phyloP scores from a whole-genome alignment of 2,329 filamentous ascomycete species.

The Thermoascus crustaceus region DNA sequence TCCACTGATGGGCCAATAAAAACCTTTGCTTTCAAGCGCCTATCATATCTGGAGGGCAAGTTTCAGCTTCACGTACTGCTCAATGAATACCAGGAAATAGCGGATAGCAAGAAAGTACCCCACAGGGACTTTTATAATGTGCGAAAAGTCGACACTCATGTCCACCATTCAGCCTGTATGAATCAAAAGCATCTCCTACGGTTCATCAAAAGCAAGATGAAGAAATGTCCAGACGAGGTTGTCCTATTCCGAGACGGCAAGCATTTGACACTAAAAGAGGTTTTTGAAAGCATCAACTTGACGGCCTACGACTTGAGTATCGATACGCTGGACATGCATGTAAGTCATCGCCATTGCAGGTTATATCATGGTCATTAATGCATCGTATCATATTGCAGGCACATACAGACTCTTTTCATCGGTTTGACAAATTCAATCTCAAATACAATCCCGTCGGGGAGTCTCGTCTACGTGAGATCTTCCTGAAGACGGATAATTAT shows the following conservation, averaged over 20 bases:
- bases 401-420: slow-evolving; percentile 95
- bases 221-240: slow-evolving; percentile 90
- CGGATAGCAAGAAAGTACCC: slow-evolving; percentile 94
- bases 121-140: slow-evolving; percentile 99
- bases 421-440: slow-evolving; percentile 98
- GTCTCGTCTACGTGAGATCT: slow-evolving; percentile 92
- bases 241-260: slow-evolving; percentile 90
- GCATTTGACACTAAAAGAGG: slow-evolving; percentile 80
- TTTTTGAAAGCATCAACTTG: slow-evolving; percentile 94
- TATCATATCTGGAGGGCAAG: slow-evolving; percentile 94
- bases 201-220: slow-evolving; percentile 99
- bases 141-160: slow-evolving; percentile 95
- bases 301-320: slow-evolving; percentile 97
- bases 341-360: slow-evolving; percentile 38
- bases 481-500: slow-evolving; percentile 96
- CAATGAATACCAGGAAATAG: slow-evolving; percentile 96
- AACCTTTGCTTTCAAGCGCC: slow-evolving; percentile 87
- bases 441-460: slow-evolving; percentile 98
- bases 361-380: slow-evolving; percentile 9
- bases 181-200: slow-evolving; percentile 97
- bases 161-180: slow-evolving; percentile 99
- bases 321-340: slow-evolving; percentile 97
- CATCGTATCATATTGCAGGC: too few relatives aligned
- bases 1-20: slow-evolving; percentile 94
- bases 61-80: slow-evolving; percentile 90